These are phyloP conservation scores for Xerocomellus intermedius DNA, from an alignment of 768 basidiomycete species.

Conservation along the genomic window DNA sequence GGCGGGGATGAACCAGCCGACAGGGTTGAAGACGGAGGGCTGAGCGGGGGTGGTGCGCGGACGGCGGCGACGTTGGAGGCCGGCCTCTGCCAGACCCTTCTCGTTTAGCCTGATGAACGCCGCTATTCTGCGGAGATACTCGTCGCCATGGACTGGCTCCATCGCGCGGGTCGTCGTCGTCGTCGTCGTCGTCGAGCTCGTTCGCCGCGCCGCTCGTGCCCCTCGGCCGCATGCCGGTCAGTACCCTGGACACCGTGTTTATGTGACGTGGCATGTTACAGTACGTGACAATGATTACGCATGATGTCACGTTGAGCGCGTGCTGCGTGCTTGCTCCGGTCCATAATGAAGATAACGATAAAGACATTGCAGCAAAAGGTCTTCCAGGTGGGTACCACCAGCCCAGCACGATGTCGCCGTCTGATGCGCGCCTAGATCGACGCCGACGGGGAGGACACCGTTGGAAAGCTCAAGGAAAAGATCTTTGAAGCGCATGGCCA, in stretches of 20 bases:
- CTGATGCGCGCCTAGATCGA: slow-evolving; percentile 53
- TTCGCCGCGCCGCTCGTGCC: slow-evolving; percentile 15
- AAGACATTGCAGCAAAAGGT: slow-evolving; percentile 95
- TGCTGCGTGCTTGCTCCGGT: slow-evolving; percentile 13
- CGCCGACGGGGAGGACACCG: slow-evolving; percentile 70
- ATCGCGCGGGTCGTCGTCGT: slow-evolving; percentile 27
- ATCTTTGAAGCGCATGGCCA: slow-evolving; percentile 77
- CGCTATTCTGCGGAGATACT: slow-evolving; percentile 68
- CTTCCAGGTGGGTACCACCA: slow-evolving; percentile 57
- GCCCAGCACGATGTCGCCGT: not conserved
- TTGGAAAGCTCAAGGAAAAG: slow-evolving; percentile 80
- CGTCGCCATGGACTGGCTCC: slow-evolving; percentile 67
- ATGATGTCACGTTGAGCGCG: slow-evolving; percentile 19
- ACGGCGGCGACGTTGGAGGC: slow-evolving; percentile 48
- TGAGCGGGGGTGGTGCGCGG: slow-evolving; percentile 31
- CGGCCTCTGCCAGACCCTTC: slow-evolving; percentile 66
- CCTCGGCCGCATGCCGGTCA: slow-evolving; percentile 21
- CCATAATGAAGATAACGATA: slow-evolving; percentile 86
- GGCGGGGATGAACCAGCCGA: slow-evolving; percentile 51
- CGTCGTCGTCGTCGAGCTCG: slow-evolving; percentile 9
- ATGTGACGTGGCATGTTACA: slow-evolving; percentile 18
- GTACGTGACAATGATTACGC: slow-evolving; percentile 22
- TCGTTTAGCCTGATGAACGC: slow-evolving; percentile 73
- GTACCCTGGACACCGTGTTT: slow-evolving; percentile 23
- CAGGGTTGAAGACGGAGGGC: slow-evolving; percentile 55